Evolutionary conservation across 176 grass and related monocot species (phyloP).

Genomic region (Eragrostis nindensis): DNA sequence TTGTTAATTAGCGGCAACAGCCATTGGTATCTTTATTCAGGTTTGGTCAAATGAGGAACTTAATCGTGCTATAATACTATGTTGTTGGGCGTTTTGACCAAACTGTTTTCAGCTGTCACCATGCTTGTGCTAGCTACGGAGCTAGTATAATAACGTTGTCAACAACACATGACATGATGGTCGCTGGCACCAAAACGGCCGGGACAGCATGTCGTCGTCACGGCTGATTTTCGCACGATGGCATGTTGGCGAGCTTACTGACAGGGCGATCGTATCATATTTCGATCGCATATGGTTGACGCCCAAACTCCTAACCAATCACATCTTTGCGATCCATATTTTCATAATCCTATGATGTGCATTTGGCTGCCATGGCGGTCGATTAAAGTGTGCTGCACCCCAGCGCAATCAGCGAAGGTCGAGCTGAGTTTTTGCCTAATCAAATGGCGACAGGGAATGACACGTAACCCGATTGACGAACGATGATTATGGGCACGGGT

Average conservation of each 20-base stretch:
- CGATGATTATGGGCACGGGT: background rate
- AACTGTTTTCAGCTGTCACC: background rate
- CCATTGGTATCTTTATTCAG: background rate
- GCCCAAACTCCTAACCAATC: background rate
- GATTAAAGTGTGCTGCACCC: background rate
- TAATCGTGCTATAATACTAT: background rate
- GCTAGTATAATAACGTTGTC: no score
- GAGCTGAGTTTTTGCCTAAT: background rate
- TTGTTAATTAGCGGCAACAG: slow-evolving; percentile 3
- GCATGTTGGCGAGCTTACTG: background rate
- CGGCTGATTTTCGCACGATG: no score
- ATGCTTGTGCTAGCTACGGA: no score
- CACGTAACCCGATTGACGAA: background rate
- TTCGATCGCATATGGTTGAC: background rate
- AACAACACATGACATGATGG: background rate
- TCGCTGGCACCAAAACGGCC: background rate
- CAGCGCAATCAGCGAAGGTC: background rate
- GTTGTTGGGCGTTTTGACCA: background rate
- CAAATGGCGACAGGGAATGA: background rate
- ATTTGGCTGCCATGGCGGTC: slow-evolving; percentile 19
- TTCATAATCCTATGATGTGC: background rate
- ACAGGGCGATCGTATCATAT: slow-evolving; percentile 1
- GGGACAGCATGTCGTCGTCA: background rate
- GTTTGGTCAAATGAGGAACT: slow-evolving; percentile 11
- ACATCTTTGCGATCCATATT: no score